Conservation (phyloP, 495 filamentous ascomycete genomes). For the Penicillium bialowiezense region DNA sequence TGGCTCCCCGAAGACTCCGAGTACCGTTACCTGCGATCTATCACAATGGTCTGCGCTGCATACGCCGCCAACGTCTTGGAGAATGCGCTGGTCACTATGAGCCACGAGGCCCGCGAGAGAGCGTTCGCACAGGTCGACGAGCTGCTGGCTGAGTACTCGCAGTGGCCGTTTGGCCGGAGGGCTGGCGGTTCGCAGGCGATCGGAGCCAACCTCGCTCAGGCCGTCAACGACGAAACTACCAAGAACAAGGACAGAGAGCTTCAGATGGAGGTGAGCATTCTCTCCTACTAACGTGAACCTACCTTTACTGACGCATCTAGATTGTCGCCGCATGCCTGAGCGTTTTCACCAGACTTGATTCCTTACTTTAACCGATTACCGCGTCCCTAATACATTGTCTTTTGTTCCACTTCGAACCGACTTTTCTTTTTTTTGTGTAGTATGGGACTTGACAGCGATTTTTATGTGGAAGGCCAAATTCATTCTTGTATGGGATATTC, state of each 20-base stretch:
- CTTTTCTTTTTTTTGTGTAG: constrained; percentile 32
- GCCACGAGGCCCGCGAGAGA: constrained; percentile 88
- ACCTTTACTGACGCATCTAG: constrained; percentile 38
- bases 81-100: constrained; percentile 90
- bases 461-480: constrained; percentile 26
- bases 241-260: constrained; percentile 85
- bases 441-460: constrained; percentile 30
- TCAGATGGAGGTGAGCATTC: constrained; percentile 82
- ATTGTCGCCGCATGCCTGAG: constrained; percentile 92
- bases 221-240: constrained; percentile 82
- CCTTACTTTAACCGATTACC: constrained; percentile 63
- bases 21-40: constrained; percentile 85
- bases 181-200: constrained; percentile 71
- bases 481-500: constrained; percentile 30
- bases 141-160: constrained; percentile 89
- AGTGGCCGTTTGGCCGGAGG: constrained; percentile 90
- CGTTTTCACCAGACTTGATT: constrained; percentile 95
- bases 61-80: constrained; percentile 98
- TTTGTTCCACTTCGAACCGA: constrained; percentile 8
- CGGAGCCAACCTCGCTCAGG: constrained; percentile 90
- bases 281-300: not conserved
- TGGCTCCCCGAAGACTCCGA: constrained; percentile 93
- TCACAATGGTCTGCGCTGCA: constrained; percentile 95
- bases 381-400: constrained; percentile 27
- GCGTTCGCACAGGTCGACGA: constrained; percentile 98